Evolutionary conservation across 768 basidiomycete species (phyloP).

Genomic region (Boletus reticulatus): DNA sequence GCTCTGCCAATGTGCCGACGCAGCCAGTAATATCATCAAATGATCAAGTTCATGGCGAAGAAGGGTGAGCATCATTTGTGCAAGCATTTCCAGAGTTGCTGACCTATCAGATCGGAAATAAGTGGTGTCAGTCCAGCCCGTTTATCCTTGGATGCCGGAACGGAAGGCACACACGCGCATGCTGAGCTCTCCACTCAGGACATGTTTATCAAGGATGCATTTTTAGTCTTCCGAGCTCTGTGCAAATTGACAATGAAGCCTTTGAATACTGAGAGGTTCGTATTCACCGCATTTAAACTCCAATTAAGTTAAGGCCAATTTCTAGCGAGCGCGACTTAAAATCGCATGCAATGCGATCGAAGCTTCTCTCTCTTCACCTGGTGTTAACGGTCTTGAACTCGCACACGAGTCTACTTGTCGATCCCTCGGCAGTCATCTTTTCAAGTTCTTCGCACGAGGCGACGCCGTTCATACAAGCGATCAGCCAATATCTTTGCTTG

Average conservation of each 20-base stretch:
- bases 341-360: constrained; percentile 97
- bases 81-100: not conserved
- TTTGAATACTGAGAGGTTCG: constrained; percentile 87
- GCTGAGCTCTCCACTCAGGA: constrained; percentile 73
- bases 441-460: constrained; percentile 87
- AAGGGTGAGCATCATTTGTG: constrained; percentile 19
- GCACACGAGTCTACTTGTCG: constrained; percentile 87
- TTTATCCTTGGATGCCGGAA: constrained; percentile 14
- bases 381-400: constrained; percentile 90
- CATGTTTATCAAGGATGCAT: constrained; percentile 94
- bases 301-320: constrained; percentile 13
- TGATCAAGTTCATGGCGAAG: constrained; percentile 8
- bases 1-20: not conserved
- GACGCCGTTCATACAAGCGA: constrained; percentile 87
- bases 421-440: constrained; percentile 86
- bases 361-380: constrained; percentile 90
- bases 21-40: not conserved
- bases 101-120: constrained; percentile 2
- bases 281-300: not conserved
- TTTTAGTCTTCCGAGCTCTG: constrained; percentile 93
- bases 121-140: constrained; percentile 28
- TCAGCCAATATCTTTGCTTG: constrained; percentile 94
- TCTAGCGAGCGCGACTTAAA: constrained; percentile 90
- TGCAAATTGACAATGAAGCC: constrained; percentile 99
- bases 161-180: constrained; percentile 20